Evolutionary conservation across 768 basidiomycete species (phyloP).

Genomic region (Suillus tomentosus): DNA sequence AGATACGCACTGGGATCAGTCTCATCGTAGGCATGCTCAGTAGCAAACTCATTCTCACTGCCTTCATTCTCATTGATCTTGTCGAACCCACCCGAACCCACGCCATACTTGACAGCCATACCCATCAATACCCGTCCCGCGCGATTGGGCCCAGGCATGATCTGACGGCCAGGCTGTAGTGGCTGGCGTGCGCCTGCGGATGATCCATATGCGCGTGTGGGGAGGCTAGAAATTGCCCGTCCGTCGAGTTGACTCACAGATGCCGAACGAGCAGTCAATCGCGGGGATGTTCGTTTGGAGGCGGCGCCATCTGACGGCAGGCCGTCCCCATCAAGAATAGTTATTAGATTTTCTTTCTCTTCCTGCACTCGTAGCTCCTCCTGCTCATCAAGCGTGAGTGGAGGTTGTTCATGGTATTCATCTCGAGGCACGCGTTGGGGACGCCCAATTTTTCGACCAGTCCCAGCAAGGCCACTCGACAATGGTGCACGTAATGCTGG

Average conservation of each 20-base stretch:
- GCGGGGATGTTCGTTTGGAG: slow-evolving; percentile 28
- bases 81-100: slow-evolving; percentile 40
- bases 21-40: slow-evolving; percentile 36
- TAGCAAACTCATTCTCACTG: slow-evolving; percentile 42
- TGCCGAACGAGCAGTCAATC: slow-evolving; percentile 32
- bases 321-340: slow-evolving; percentile 29
- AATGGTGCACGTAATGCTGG: slow-evolving; percentile 29
- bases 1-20: slow-evolving; percentile 41
- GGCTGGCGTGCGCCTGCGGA: slow-evolving; percentile 34
- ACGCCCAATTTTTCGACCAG: slow-evolving; percentile 35
- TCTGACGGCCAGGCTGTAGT: slow-evolving; percentile 43
- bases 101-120: slow-evolving; percentile 40
- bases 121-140: slow-evolving; percentile 53
- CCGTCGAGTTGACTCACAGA: slow-evolving; percentile 37
- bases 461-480: slow-evolving; percentile 36
- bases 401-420: slow-evolving; percentile 32
- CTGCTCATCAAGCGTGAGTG: slow-evolving; percentile 33
- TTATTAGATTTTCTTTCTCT: slow-evolving; percentile 43
- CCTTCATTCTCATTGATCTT: slow-evolving; percentile 49
- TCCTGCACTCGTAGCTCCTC: slow-evolving; percentile 38
- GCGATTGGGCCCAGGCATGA: slow-evolving; percentile 46
- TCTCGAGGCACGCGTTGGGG: slow-evolving; percentile 42
- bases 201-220: slow-evolving; percentile 35
- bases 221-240: slow-evolving; percentile 34
- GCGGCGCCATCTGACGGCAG: slow-evolving; percentile 27